Base-by-base conservation (phyloP, 345 rosid species). In the Fremontodendron californicum region DNA sequence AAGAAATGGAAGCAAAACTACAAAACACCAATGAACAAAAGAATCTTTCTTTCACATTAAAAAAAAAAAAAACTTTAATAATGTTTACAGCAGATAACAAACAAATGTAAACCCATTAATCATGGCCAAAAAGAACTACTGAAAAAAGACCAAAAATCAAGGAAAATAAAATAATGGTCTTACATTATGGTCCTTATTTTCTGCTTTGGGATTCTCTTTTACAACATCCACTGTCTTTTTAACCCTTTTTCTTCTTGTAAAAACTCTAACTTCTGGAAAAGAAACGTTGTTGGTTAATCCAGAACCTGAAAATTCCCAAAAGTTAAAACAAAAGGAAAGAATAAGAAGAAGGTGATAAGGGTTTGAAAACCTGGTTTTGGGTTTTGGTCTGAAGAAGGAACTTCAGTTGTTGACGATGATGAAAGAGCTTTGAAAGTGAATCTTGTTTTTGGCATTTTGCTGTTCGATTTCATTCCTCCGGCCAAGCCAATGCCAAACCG, bases 211-310 rank as follows among this genome's bases (percentile, higher is more conserved):
- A 46, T 74, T 77, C 62, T 81, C 77, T 55, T 77, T 75, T 45
- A 76, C 81, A 51, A 64, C 76, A 25, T 79, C 79, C 72, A 77
- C 43, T n/a, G 82, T 67, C 52, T 65, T 77, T 77, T 84, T 85
- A 58, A 77, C 84, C 79, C 87, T 87, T 82, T 84, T 91, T 81
- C 81, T 90, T 87, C 96, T 87, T 61, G 67, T 82, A 81, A 82
- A 86, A 62, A 85, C 91, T 37, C 88, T 90, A 71, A 75, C 27
- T 78, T 80, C 82, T 57, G 87, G 77, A 25, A 19, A n/a, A 49
- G 80, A 60, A 78, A 74, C 72, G 37, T 27, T 81, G 78, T 25
- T 16, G 3, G 74, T 82, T 79, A 78, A 42, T 77, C 61, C 76
- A 43, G 80, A 76, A 37, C 64, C 76, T 45, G 64, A 66, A 78